A percentile compares a stretch with the other conserved stretches of the same genome.
phyloP scores from a whole-genome alignment of 1,284 basidiomycete genomes.

The Rhizoctonia solani region DNA sequence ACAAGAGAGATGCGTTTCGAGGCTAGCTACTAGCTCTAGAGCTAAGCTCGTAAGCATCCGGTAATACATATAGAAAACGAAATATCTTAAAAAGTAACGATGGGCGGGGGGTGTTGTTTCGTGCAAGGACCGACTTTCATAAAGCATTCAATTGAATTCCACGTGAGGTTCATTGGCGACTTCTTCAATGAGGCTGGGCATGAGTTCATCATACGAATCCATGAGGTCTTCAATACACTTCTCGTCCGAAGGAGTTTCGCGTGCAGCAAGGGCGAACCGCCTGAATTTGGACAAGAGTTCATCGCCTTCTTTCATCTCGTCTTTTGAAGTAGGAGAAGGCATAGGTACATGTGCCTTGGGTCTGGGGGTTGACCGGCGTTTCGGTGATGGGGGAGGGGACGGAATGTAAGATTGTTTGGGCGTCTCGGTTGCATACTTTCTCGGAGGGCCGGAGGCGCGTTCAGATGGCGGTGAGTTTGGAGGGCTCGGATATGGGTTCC shows the following conservation, averaged over 20 bases:
- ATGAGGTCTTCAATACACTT: constrained; percentile 1
- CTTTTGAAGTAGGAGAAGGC: neutral
- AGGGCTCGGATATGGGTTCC: neutral
- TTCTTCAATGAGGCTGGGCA: neutral
- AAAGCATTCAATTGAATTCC: neutral
- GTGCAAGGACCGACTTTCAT: too few relatives aligned
- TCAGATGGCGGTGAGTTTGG: neutral
- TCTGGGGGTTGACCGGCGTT: neutral
- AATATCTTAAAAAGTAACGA: too few relatives aligned
- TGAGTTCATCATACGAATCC: neutral
- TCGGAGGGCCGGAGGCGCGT: neutral
- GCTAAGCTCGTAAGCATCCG: too few relatives aligned
- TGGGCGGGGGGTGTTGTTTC: too few relatives aligned
- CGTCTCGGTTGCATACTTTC: neutral
- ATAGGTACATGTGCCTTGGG: neutral
- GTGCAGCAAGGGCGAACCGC: constrained; percentile 10
- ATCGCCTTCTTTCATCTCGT: too few relatives aligned
- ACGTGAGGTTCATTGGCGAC: neutral
- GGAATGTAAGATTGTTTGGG: neutral
- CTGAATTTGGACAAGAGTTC: constrained; percentile 3
- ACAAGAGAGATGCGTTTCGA: neutral
- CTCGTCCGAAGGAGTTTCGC: constrained; percentile 7
- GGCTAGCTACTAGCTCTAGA: too few relatives aligned
- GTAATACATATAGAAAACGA: too few relatives aligned
- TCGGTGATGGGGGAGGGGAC: constrained; percentile 5